Evolutionary conservation across 139 green algal genomes (phyloP).

Genomic region (Mesotaenium endlicherianum): DNA sequence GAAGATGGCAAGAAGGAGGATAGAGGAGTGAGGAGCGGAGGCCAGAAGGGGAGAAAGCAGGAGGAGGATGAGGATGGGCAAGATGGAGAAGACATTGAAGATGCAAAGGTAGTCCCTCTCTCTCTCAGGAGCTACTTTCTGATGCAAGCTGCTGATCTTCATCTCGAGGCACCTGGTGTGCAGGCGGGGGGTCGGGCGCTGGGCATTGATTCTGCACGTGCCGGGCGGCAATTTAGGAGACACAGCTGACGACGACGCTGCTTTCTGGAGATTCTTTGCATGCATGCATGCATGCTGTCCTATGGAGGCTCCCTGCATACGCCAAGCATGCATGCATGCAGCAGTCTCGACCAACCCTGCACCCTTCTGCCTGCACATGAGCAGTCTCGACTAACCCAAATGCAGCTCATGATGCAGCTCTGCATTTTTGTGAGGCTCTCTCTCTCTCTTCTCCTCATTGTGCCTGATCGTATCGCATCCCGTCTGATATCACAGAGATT

Average conservation of each 20-base stretch:
- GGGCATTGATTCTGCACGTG: too few relatives aligned
- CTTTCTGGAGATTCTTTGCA: neutral
- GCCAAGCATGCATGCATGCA: too few relatives aligned
- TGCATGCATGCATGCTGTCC: too few relatives aligned
- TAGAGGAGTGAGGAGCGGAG: neutral
- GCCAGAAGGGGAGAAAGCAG: constrained; percentile 8
- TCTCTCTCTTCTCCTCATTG: too few relatives aligned
- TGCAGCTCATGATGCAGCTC: neutral
- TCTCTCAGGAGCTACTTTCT: too few relatives aligned
- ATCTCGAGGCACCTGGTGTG: neutral
- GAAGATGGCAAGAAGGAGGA: constrained; percentile 35
- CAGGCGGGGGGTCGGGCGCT: neutral
- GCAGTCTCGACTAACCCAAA: too few relatives aligned
- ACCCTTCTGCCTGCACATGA: too few relatives aligned
- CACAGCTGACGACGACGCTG: neutral
- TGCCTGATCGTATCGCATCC: too few relatives aligned
- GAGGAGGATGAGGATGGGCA: constrained; percentile 37
- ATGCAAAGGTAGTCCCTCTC: neutral
- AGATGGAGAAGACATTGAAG: constrained; percentile 3
- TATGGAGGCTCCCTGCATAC: too few relatives aligned
- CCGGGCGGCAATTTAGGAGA: neutral
- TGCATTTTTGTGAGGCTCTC: neutral
- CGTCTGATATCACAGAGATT: too few relatives aligned
- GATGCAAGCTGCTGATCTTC: too few relatives aligned
- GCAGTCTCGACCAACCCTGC: too few relatives aligned